A percentile compares a stretch with the other conserved stretches of the same genome.
phyloP scores from a whole-genome alignment of 2,329 filamentous ascomycete genomes.

The Xylaria multiplex region DNA sequence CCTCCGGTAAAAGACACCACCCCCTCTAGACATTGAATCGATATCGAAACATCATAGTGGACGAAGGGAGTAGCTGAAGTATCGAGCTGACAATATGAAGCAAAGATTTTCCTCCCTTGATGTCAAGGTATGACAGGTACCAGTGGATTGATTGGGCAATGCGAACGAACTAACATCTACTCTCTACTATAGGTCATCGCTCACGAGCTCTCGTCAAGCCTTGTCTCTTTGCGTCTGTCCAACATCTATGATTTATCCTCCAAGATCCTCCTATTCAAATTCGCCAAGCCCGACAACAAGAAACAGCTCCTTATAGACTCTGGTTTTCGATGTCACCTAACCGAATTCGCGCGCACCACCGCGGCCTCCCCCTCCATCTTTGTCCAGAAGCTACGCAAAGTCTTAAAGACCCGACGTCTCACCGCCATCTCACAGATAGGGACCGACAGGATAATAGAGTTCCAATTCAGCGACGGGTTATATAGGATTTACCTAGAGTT shows the following conservation, averaged over 20 bases:
- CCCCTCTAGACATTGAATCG: background rate
- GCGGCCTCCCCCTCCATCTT: slow-evolving; percentile 86
- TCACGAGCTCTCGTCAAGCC: slow-evolving; percentile 83
- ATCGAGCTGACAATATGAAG: slow-evolving; percentile 56
- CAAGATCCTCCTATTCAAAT: slow-evolving; percentile 94
- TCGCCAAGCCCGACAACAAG: slow-evolving; percentile 87
- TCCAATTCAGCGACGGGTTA: slow-evolving; percentile 90
- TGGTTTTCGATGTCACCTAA: slow-evolving; percentile 95
- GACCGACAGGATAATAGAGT: slow-evolving; percentile 91
- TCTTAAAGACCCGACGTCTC: slow-evolving; percentile 84
- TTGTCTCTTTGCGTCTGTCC: slow-evolving; percentile 82
- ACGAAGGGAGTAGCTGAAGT: background rate
- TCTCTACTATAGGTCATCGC: slow-evolving; percentile 78
- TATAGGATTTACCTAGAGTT: slow-evolving; percentile 93
- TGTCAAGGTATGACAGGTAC: slow-evolving; percentile 57
- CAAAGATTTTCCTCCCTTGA: slow-evolving; percentile 68
- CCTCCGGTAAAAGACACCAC: slow-evolving; percentile 5
- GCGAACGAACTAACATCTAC: background rate
- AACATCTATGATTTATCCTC: slow-evolving; percentile 98
- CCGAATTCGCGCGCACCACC: slow-evolving; percentile 87
- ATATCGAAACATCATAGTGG: background rate
- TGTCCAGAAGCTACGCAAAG: slow-evolving; percentile 85
- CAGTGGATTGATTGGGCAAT: no score
- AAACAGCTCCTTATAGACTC: slow-evolving; percentile 93
- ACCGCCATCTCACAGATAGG: slow-evolving; percentile 86